Conservation (phyloP, 1,284 basidiomycete species). For the Cryptococcus amylolentus region DNA sequence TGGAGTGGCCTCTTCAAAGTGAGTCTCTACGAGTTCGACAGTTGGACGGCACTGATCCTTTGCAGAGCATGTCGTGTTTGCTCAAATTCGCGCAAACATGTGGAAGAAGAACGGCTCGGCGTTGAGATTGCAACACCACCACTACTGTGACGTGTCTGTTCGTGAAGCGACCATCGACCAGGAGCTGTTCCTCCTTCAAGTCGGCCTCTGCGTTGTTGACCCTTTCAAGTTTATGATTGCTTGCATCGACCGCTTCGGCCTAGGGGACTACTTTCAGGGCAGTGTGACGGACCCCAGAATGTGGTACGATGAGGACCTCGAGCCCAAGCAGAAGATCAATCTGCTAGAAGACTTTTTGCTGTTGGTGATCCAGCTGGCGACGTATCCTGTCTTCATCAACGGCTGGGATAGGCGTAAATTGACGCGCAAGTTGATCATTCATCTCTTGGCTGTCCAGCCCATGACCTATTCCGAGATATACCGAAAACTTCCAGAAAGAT, state of each 20-base stretch:
- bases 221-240: slow-evolving; percentile 77
- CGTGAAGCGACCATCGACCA: slow-evolving; percentile 96
- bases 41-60: background rate
- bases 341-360: slow-evolving; percentile 93
- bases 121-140: slow-evolving; percentile 90
- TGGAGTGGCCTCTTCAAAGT: slow-evolving; percentile 86
- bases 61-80: slow-evolving; percentile 57
- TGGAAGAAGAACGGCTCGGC: slow-evolving; percentile 98
- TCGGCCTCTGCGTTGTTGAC: slow-evolving; percentile 72
- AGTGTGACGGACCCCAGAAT: slow-evolving; percentile 24
- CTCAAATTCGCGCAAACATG: slow-evolving; percentile 89
- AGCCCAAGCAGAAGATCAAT: slow-evolving; percentile 56
- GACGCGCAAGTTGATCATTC: slow-evolving; percentile 81
- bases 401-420: slow-evolving; percentile 64
- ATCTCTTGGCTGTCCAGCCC: slow-evolving; percentile 82
- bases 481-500: slow-evolving; percentile 84
- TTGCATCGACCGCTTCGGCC: slow-evolving; percentile 84
- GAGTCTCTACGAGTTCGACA: slow-evolving; percentile 32
- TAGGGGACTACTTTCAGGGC: slow-evolving; percentile 74
- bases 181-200: slow-evolving; percentile 88
- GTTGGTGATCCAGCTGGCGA: slow-evolving; percentile 79
- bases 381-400: slow-evolving; percentile 74
- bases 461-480: slow-evolving; percentile 88
- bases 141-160: slow-evolving; percentile 94
- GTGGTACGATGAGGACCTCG: slow-evolving; percentile 29